Conservation (phyloP, 2,329 filamentous ascomycete genomes). For the Trichophyton benhamiae region DNA sequence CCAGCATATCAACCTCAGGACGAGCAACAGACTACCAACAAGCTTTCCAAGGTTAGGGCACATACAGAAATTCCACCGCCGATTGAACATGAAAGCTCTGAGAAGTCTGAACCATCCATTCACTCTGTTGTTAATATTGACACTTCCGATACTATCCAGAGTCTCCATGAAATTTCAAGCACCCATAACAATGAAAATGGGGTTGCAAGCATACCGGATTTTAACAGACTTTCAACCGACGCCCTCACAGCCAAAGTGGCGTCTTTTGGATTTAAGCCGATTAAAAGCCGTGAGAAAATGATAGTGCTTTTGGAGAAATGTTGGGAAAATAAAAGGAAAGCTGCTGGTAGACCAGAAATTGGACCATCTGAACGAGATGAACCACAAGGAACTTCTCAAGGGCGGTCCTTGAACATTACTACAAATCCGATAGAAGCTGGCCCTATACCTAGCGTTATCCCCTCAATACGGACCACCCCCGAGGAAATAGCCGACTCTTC, state of each 20-base stretch:
- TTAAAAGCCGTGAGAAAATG: conserved; percentile 57
- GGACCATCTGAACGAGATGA: neutral
- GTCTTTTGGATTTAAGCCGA: conserved; percentile 58
- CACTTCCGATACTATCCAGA: neutral
- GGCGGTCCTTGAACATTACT: neutral
- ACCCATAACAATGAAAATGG: neutral
- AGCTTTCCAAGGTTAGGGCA: neutral
- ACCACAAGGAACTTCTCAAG: neutral
- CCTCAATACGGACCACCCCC: neutral
- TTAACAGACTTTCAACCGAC: conserved; percentile 48
- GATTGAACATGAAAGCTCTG: neutral
- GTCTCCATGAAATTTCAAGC: too few species aligned
- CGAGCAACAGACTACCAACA: neutral
- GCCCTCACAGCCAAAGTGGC: conserved; percentile 51
- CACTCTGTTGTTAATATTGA: neutral
- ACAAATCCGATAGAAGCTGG: neutral
- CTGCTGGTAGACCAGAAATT: neutral
- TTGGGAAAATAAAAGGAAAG: conserved; percentile 49
- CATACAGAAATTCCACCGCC: neutral
- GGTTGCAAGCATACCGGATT: conserved; percentile 40
- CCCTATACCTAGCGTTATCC: neutral
- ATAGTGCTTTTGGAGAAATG: conserved; percentile 57
- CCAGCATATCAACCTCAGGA: neutral
- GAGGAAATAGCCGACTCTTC: neutral
- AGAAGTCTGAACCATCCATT: neutral